Evolutionary conservation across 768 basidiomycete species (phyloP).

Genomic region (Pleurotus platypus): DNA sequence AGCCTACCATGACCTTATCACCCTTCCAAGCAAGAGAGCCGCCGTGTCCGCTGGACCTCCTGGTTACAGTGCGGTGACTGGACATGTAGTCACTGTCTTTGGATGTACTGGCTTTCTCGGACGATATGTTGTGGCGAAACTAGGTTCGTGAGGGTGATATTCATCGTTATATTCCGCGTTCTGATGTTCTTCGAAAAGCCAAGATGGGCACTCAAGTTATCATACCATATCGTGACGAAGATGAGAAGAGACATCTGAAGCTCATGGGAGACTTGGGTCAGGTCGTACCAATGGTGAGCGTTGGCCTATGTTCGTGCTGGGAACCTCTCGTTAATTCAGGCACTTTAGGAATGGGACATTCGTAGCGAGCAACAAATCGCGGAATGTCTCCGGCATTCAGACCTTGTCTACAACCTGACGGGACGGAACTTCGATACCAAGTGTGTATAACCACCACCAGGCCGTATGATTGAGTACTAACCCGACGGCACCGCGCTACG

Average conservation of each 20-base stretch:
- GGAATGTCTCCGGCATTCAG: conserved; percentile 92
- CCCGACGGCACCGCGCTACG: conserved; percentile 4
- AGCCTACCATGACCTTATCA: conserved; percentile 68
- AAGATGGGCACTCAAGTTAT: conserved; percentile 92
- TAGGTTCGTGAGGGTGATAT: conserved; percentile 52
- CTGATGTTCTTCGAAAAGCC: conserved; percentile 38
- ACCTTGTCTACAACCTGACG: conserved; percentile 94
- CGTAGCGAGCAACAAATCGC: conserved; percentile 87
- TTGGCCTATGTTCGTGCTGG: background rate
- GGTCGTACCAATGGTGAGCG: conserved; percentile 85
- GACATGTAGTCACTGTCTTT: conserved; percentile 94
- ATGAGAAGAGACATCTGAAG: conserved; percentile 85
- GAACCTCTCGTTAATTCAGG: background rate
- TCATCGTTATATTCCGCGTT: background rate
- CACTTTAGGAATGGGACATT: conserved; percentile 87
- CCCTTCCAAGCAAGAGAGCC: conserved; percentile 58
- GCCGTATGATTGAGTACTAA: background rate
- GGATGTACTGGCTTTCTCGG: conserved; percentile 96
- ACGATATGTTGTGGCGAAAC: conserved; percentile 88
- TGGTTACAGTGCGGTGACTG: conserved; percentile 84
- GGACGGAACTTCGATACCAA: conserved; percentile 95
- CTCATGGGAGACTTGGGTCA: conserved; percentile 97
- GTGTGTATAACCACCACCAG: conserved; percentile 38
- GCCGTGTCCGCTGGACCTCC: conserved; percentile 74
- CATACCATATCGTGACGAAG: conserved; percentile 92